phyloP scores from a whole-genome alignment of 202 grass and related monocot genomes.

The Panicum virgatum region DNA sequence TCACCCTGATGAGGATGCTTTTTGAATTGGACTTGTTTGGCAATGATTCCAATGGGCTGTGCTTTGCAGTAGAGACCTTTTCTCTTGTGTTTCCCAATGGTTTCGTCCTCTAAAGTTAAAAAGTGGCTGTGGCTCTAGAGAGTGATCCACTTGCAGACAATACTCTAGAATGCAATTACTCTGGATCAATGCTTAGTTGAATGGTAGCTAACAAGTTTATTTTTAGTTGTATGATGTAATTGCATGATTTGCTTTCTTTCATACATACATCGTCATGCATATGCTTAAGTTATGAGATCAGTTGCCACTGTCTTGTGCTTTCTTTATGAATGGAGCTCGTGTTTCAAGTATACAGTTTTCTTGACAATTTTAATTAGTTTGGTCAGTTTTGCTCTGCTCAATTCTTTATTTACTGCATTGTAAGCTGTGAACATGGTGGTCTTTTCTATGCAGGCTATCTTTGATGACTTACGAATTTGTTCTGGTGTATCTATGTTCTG shows the following conservation, averaged over 20 bases:
- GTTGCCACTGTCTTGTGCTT: not conserved
- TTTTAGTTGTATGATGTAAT: not conserved
- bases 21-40: slow-evolving; percentile 54
- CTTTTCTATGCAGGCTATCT: not conserved
- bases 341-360: not conserved
- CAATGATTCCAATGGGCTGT: slow-evolving; percentile 43
- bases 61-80: slow-evolving; percentile 43
- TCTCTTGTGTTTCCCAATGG: slow-evolving; percentile 41
- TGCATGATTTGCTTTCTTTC: not conserved
- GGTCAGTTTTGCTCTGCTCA: not conserved
- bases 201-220: not conserved
- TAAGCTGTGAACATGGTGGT: not conserved
- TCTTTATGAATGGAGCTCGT: not conserved
- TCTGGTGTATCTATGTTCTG: not conserved
- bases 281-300: slow-evolving; percentile 3
- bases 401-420: slow-evolving; percentile 2
- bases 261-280: not conserved
- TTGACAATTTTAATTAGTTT: not conserved
- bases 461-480: not conserved
- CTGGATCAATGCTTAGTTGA: slow-evolving; percentile 9
- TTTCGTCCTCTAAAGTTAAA: slow-evolving; percentile 48
- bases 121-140: slow-evolving; percentile 6
- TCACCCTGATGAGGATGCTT: slow-evolving; percentile 44
- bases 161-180: slow-evolving; percentile 14
- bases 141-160: slow-evolving; percentile 15